These are phyloP conservation scores for Calocybe indica DNA, from an alignment of 768 basidiomycete species.

Conservation along the genomic window DNA sequence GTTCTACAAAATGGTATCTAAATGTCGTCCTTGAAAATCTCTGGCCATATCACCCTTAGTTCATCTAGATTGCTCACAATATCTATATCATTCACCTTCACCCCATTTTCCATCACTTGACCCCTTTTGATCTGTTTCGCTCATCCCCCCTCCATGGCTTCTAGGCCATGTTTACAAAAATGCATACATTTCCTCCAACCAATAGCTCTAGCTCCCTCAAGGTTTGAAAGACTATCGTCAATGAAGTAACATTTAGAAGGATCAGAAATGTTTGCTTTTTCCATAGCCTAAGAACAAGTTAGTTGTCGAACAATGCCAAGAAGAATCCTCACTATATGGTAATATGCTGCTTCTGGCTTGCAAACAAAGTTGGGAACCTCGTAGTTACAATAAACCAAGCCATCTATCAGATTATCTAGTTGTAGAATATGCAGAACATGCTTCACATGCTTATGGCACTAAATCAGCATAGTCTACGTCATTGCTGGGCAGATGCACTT, in stretches of 20 bases:
- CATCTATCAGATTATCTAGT: conserved; percentile 68
- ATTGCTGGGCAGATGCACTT: conserved; percentile 15
- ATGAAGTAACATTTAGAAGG: conserved; percentile 71
- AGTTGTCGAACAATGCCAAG: neutral
- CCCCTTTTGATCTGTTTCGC: conserved; percentile 40
- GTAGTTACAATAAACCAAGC: conserved; percentile 77
- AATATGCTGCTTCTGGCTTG: conserved; percentile 76
- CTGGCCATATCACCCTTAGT: conserved; percentile 65
- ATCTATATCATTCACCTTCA: conserved; percentile 39
- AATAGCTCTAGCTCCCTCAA: conserved; percentile 54
- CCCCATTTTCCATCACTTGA: conserved; percentile 25
- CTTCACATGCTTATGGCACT: conserved; percentile 77
- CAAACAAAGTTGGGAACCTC: conserved; percentile 58
- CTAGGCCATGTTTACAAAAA: conserved; percentile 63
- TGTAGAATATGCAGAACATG: conserved; percentile 71
- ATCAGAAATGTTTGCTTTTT: conserved; percentile 52
- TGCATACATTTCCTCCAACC: conserved; percentile 75
- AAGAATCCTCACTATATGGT: conserved; percentile 41
- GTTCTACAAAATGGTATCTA: conserved; percentile 11
- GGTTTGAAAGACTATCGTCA: conserved; percentile 70
- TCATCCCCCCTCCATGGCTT: conserved; percentile 59
- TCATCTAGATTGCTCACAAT: conserved; percentile 57
- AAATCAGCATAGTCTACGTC: neutral
- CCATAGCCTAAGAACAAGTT: conserved; percentile 49
- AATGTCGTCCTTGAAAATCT: conserved; percentile 50